phyloP scores from a whole-genome alignment of 1,284 basidiomycete genomes.

The Cryptococcus amylolentus region DNA sequence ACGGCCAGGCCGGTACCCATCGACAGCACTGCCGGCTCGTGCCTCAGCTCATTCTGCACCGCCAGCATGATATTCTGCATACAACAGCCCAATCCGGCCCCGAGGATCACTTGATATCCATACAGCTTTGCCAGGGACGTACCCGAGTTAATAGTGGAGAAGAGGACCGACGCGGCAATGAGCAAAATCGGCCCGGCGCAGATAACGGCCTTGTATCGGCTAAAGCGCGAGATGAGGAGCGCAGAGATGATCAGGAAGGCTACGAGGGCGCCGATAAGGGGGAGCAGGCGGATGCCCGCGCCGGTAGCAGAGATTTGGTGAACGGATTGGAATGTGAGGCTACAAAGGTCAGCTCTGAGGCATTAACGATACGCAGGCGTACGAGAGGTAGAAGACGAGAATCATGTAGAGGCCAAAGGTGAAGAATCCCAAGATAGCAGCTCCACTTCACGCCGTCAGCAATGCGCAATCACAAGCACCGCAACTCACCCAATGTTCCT shows the following conservation, averaged over 20 bases:
- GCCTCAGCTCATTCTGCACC: conserved; percentile 51
- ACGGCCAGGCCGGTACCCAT: conserved; percentile 45
- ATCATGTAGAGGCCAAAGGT: conserved; percentile 45
- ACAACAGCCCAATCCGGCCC: conserved; percentile 41
- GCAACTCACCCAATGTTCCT: conserved; percentile 44
- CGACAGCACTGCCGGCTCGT: conserved; percentile 30
- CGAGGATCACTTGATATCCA: conserved; percentile 53
- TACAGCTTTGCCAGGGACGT: conserved; percentile 47
- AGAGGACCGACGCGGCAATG: conserved; percentile 50
- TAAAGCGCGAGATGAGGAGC: conserved; percentile 43
- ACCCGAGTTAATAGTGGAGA: conserved; percentile 50
- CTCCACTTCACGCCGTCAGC: conserved; percentile 38
- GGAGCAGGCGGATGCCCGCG: conserved; percentile 44
- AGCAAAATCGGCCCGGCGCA: conserved; percentile 37
- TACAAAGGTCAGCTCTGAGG: conserved; percentile 7
- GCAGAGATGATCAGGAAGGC: conserved; percentile 46
- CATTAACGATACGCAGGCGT: too few species aligned
- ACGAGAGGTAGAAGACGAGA: conserved; percentile 40
- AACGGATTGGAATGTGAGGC: conserved; percentile 45
- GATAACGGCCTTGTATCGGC: conserved; percentile 51
- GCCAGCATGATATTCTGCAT: conserved; percentile 50
- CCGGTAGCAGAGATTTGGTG: conserved; percentile 41
- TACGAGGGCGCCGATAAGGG: conserved; percentile 45
- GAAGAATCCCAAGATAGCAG: conserved; percentile 41
- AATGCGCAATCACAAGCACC: conserved; percentile 39